These are phyloP conservation scores for Cercophora sp. DNA, from an alignment of 495 filamentous ascomycete species.

Conservation along the genomic window DNA sequence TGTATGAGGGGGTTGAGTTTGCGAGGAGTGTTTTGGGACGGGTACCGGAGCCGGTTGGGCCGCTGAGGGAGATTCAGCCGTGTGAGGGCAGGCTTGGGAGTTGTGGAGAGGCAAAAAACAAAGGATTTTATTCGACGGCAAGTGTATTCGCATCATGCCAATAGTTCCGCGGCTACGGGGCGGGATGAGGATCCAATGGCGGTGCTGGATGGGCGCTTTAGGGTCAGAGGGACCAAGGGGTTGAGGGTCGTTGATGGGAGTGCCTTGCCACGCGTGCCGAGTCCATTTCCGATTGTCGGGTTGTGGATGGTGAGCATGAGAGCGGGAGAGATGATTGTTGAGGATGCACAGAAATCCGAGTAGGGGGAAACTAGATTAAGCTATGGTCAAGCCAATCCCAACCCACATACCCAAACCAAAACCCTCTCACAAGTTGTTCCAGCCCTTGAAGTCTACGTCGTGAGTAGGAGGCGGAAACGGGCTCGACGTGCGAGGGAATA, in stretches of 20 bases:
- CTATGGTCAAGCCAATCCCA: too few relatives aligned
- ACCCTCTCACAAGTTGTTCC: too few relatives aligned
- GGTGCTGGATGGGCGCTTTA: constrained; percentile 1
- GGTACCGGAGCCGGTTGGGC: background rate
- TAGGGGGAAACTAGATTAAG: background rate
- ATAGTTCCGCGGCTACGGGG: background rate
- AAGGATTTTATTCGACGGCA: background rate
- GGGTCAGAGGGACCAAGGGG: background rate
- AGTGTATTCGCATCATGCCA: background rate
- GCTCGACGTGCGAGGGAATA: too few relatives aligned
- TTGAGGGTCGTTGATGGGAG: constrained; percentile 3
- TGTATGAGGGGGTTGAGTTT: background rate
- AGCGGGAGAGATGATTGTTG: background rate
- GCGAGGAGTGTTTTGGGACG: background rate
- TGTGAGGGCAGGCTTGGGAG: background rate
- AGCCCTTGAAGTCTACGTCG: too few relatives aligned
- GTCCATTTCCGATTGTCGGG: constrained; percentile 3
- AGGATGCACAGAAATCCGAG: background rate
- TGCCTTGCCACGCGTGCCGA: constrained; percentile 1
- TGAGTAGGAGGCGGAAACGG: too few relatives aligned
- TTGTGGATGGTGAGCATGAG: background rate
- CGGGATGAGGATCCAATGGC: background rate
- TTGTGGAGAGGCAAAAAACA: background rate
- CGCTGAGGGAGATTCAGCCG: background rate
- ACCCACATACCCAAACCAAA: too few relatives aligned